phyloP scores from a whole-genome alignment of 768 basidiomycete genomes.

The Rossbeevera mucosa region DNA sequence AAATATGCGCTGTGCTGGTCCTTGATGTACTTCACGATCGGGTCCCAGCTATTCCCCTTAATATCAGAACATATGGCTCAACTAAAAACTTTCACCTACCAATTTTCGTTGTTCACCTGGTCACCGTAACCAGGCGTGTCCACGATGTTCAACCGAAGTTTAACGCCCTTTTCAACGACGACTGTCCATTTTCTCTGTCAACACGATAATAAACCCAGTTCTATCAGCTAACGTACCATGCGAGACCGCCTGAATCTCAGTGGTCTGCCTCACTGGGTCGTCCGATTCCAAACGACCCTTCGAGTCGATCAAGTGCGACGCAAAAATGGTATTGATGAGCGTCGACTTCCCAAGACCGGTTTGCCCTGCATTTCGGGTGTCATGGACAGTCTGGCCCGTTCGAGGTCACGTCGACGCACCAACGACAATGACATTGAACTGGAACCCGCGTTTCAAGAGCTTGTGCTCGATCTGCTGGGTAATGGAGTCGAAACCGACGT shows the following conservation, averaged over 20 bases:
- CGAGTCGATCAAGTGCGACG: constrained; percentile 95
- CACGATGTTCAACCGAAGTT: constrained; percentile 92
- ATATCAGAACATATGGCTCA: constrained; percentile 1
- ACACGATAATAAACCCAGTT: neutral
- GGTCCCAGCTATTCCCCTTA: constrained; percentile 77
- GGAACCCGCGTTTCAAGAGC: constrained; percentile 97
- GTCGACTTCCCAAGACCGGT: constrained; percentile 98
- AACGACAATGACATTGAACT: constrained; percentile 97
- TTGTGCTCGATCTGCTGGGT: constrained; percentile 98
- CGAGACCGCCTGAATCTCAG: constrained; percentile 92
- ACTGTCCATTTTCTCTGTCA: constrained; percentile 44
- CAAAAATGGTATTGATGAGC: constrained; percentile 98
- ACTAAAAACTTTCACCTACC: constrained; percentile 45
- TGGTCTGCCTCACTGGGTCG: constrained; percentile 90
- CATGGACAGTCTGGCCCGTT: neutral
- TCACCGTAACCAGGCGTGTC: constrained; percentile 99
- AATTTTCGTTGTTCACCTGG: constrained; percentile 98
- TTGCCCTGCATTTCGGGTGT: constrained; percentile 56
- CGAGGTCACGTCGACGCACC: constrained; percentile 49
- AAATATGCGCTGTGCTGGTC: constrained; percentile 99
- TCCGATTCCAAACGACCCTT: constrained; percentile 89
- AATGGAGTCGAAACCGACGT: constrained; percentile 98
- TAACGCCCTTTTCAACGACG: constrained; percentile 94
- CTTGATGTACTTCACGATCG: constrained; percentile 98
- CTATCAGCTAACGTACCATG: constrained; percentile 60